Evolutionary conservation across 352 stramenopile genomes (phyloP).

Genomic region (Globisporangium irregulare): DNA sequence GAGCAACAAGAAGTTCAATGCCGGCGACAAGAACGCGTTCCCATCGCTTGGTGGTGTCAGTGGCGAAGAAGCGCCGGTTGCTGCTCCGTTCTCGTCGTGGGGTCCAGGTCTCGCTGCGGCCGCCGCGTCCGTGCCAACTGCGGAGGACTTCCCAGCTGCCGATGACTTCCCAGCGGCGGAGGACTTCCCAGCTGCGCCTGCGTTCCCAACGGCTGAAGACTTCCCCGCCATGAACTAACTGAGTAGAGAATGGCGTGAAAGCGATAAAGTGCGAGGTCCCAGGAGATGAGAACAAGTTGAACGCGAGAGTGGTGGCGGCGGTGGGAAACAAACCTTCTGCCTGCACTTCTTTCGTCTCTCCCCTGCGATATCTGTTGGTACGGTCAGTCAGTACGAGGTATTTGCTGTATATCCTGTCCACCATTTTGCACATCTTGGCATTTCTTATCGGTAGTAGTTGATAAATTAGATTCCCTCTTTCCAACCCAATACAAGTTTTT

Average conservation of each 20-base stretch:
- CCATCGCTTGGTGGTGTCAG: conserved; percentile 64
- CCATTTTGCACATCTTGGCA: conserved; percentile 8
- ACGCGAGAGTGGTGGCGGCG: not conserved
- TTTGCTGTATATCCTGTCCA: conserved; percentile 7
- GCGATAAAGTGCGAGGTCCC: conserved; percentile 7
- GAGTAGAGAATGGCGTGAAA: conserved; percentile 19
- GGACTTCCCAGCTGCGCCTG: conserved; percentile 29
- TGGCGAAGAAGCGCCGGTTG: conserved; percentile 25
- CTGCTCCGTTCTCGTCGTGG: conserved; percentile 34
- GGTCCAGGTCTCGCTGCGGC: conserved; percentile 53
- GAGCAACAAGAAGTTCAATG: conserved; percentile 82
- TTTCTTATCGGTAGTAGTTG: conserved; percentile 25
- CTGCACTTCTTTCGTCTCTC: not conserved
- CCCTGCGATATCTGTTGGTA: conserved; percentile 1
- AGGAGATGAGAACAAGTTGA: not conserved
- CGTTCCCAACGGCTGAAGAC: conserved; percentile 23
- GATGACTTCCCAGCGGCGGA: conserved; percentile 42
- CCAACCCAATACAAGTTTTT: conserved; percentile 20
- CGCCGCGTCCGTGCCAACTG: conserved; percentile 29
- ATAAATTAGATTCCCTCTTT: conserved; percentile 31
- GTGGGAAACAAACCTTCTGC: not conserved
- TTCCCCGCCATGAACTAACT: conserved; percentile 21
- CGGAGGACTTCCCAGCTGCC: conserved; percentile 31
- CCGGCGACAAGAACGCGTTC: conserved; percentile 73
- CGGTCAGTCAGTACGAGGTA: not conserved